These are phyloP conservation scores for Scortechinia acanthostroma DNA, from an alignment of 2,329 filamentous ascomycete species.

Conservation along the genomic window DNA sequence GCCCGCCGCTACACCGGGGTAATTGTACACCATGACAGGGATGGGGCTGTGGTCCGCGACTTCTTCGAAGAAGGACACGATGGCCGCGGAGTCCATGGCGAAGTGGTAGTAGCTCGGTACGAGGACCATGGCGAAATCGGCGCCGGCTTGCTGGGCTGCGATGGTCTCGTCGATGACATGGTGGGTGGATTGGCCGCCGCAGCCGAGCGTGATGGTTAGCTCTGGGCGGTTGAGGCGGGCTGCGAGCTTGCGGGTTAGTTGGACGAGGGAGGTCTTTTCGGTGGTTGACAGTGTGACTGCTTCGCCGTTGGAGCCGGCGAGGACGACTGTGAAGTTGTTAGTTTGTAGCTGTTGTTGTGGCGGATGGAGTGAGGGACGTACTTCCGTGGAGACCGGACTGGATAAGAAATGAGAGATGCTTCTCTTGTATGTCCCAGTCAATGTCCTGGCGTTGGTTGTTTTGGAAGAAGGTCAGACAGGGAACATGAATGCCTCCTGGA, in stretches of 20 bases:
- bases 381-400: constrained; percentile 41
- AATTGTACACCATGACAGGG: constrained; percentile 68
- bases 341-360: constrained; percentile 38
- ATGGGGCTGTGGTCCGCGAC: constrained; percentile 50
- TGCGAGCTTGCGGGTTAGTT: constrained; percentile 51
- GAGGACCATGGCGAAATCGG: constrained; percentile 61
- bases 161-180: constrained; percentile 59
- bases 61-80: constrained; percentile 57
- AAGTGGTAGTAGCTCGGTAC: constrained; percentile 68
- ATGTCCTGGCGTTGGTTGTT: constrained; percentile 38
- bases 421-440: constrained; percentile 43
- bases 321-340: constrained; percentile 38
- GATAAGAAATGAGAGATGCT: constrained; percentile 44
- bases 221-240: constrained; percentile 43
- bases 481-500: constrained; percentile 53
- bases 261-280: constrained; percentile 56
- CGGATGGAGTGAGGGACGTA: constrained; percentile 31
- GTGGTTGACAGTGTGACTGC: constrained; percentile 60
- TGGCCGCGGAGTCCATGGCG: constrained; percentile 48
- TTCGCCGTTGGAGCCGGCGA: constrained; percentile 70
- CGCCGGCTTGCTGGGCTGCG: constrained; percentile 54
- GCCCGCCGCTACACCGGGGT: constrained; percentile 59
- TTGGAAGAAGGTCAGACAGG: constrained; percentile 45
- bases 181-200: constrained; percentile 57
- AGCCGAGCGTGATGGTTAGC: constrained; percentile 61